Conservation (phyloP, 2,329 filamentous ascomycete genomes). For the Stachybotrys chartarum region DNA sequence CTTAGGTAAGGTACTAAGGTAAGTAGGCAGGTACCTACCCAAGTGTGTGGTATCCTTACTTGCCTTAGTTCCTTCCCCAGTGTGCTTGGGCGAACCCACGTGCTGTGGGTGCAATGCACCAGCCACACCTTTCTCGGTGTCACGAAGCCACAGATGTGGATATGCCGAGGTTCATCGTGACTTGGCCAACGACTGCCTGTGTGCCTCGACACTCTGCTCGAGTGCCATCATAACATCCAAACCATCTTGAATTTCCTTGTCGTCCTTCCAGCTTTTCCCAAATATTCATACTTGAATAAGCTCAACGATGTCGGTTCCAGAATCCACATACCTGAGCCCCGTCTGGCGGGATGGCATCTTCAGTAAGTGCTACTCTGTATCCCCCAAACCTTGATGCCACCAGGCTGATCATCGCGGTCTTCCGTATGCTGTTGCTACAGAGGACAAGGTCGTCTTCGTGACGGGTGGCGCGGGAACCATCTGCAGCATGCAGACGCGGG, state of each 20-base stretch:
- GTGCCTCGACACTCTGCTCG: too few relatives aligned
- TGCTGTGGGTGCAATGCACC: neutral
- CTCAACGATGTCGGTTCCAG: constrained; percentile 57
- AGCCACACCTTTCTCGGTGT: neutral
- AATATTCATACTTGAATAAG: too few relatives aligned
- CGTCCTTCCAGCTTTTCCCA: too few relatives aligned
- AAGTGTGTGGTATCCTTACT: too few relatives aligned
- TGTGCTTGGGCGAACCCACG: too few relatives aligned
- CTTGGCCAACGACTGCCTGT: too few relatives aligned
- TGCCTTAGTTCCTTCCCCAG: too few relatives aligned
- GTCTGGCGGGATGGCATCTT: constrained; percentile 88
- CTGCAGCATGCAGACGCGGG: constrained; percentile 88
- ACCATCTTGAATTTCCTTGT: too few relatives aligned
- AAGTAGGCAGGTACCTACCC: too few relatives aligned
- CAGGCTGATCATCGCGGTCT: neutral
- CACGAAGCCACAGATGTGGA: neutral
- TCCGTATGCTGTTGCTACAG: constrained; percentile 33
- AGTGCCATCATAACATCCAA: too few relatives aligned
- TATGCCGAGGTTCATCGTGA: neutral
- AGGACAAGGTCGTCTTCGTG: constrained; percentile 85
- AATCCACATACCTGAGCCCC: constrained; percentile 69
- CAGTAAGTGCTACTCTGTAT: constrained; percentile 37
- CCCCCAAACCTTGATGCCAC: neutral
- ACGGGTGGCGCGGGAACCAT: constrained; percentile 92
- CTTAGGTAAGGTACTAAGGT: too few relatives aligned